Evolutionary conservation across 106 monocot species (phyloP), one percentile per base, ranked within the genome.

Genomic region (Platanthera zijinensis): DNA sequence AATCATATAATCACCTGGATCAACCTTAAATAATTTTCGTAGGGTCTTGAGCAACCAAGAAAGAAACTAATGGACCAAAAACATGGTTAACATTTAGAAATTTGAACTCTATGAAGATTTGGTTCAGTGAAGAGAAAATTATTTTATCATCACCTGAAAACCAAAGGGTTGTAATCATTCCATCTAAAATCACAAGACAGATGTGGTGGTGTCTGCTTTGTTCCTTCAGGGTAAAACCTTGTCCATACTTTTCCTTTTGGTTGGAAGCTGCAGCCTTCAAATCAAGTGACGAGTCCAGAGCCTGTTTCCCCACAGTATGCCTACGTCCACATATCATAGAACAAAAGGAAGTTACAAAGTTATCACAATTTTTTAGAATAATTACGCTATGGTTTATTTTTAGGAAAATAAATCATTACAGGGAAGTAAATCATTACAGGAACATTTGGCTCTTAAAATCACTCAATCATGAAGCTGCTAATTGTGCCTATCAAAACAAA

Each of bases 1-100:
- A 2, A 97, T 76, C 96, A 97, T 97, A 64, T 97, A 97, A 81
- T 97, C 96, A 10, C 82, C 96, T 6, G 96, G 84, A 71, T 97
- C 93, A 22, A 93, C 86, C 78, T 93, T 91, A 66, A 97, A 97
- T 13, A 97, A 80, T 47, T 87, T 94, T 7, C 93, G 80, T 11
- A 97, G 82, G 17, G 93, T 91, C 78, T 93, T 96, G 79, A 51
- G 53, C 48, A 57, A 45, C 70, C 28, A 76, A 74, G 81, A 22
- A 56, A 76, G 8, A 22, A 70, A 46, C 12, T 15, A 11, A 61
- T 17, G n/a, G 21, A 6, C 61, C 39, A 39, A 39, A 39, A 39
- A 39, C 14, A 10, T 67, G 32, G 8, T 5, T 2, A 9, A 61
- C 1, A 10, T 12, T 61, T 61, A 61, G 5, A 4, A 61, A 17